These are phyloP conservation scores for Sugiyamaella boreocaroliniensis DNA, from an alignment of 805 yeast genomes.

Conservation along the genomic window DNA sequence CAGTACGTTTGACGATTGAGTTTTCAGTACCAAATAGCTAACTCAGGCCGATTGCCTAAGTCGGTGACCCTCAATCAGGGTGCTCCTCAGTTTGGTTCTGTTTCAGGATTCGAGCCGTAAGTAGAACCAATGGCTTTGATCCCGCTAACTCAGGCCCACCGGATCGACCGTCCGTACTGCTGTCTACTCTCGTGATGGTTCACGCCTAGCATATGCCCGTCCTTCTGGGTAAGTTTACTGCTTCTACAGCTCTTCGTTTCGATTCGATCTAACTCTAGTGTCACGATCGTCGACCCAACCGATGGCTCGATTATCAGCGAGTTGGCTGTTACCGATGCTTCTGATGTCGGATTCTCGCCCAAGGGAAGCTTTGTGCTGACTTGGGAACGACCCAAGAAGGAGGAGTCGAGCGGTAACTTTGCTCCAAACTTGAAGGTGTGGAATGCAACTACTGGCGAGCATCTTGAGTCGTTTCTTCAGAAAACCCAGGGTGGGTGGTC, in stretches of 20 bases:
- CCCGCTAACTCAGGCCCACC: constrained; percentile 8
- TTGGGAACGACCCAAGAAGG: constrained; percentile 81
- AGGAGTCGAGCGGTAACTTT: constrained; percentile 66
- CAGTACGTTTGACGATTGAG: constrained; percentile 6
- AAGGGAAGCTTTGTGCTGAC: constrained; percentile 72
- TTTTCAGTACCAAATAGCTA: neutral
- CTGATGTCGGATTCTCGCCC: constrained; percentile 86
- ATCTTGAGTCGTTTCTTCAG: constrained; percentile 59
- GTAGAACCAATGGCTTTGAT: neutral
- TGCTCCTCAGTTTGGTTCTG: constrained; percentile 14
- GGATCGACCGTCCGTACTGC: constrained; percentile 15
- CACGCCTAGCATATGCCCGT: constrained; percentile 16
- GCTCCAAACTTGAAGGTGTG: constrained; percentile 75
- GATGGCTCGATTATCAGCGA: constrained; percentile 41
- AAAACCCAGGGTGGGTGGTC: constrained; percentile 84
- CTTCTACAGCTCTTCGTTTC: neutral
- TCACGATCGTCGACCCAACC: constrained; percentile 51
- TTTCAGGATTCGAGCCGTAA: constrained; percentile 16
- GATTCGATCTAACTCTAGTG: constrained; percentile 33
- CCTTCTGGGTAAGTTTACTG: constrained; percentile 5
- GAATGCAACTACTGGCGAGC: constrained; percentile 44
- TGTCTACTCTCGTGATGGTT: constrained; percentile 19
- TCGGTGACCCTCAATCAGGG: constrained; percentile 14
- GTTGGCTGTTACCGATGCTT: constrained; percentile 57
- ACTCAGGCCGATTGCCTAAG: constrained; percentile 18